Percentiles rank a stretch among this genome's conserved stretches.
Conservation (phyloP, 2,329 filamentous ascomycete species). For the Neofusicoccum umdonicola region DNA sequence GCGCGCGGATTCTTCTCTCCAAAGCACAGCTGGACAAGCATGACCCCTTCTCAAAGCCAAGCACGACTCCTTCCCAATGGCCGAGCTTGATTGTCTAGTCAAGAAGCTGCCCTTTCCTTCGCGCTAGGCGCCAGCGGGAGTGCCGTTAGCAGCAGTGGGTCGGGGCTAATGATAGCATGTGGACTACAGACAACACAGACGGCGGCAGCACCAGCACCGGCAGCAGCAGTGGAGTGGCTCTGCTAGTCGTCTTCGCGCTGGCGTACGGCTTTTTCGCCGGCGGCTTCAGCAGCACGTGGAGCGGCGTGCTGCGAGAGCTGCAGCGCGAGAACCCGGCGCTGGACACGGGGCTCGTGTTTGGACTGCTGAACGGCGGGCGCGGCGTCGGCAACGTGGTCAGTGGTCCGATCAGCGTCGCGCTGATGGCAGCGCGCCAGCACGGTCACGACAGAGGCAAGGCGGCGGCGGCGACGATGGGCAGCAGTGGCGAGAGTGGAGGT, state of each 20-base stretch:
- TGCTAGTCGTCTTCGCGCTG: constrained; percentile 44
- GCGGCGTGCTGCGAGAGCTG: constrained; percentile 23
- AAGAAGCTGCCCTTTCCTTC: too few relatives aligned
- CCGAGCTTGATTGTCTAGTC: too few relatives aligned
- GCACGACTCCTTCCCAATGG: too few relatives aligned
- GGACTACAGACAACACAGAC: too few relatives aligned
- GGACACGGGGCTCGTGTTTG: constrained; percentile 48
- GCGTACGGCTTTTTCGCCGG: constrained; percentile 44
- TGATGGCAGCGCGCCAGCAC: constrained; percentile 28
- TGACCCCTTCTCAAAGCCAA: too few relatives aligned
- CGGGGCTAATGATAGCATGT: too few relatives aligned
- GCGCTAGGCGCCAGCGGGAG: too few relatives aligned
- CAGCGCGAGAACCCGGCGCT: constrained; percentile 16
- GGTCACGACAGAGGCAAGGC: not conserved
- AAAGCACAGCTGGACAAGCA: too few relatives aligned
- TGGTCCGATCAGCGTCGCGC: constrained; percentile 49
- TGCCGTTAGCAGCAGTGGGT: too few relatives aligned
- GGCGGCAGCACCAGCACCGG: not conserved
- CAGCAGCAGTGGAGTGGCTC: constrained; percentile 23
- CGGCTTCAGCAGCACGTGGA: constrained; percentile 42
- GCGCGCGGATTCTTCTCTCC: too few relatives aligned
- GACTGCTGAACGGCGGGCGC: constrained; percentile 44
- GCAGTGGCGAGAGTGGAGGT: constrained; percentile 15
- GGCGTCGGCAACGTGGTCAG: constrained; percentile 50
- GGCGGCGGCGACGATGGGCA: not conserved